A percentile compares a stretch with the other conserved stretches of the same genome.
Conservation (phyloP, 768 basidiomycete species). For the Lactarius hengduanensis region DNA sequence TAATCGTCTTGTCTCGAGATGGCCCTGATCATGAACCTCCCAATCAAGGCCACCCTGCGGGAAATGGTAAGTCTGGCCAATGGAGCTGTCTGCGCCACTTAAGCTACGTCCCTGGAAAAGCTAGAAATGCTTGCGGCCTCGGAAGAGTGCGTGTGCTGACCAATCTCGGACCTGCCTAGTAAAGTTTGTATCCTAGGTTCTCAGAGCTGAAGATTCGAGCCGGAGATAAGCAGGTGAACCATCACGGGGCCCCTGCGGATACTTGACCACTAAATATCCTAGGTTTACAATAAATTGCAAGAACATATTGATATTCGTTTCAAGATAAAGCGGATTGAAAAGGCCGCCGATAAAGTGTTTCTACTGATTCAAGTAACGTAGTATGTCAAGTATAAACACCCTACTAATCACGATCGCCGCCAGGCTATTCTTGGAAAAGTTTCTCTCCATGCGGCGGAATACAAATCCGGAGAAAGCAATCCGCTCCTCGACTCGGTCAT, state of each 20-base stretch:
- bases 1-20: slow-evolving; percentile 46
- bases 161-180: not conserved
- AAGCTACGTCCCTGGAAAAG: slow-evolving; percentile 18
- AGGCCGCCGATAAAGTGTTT: slow-evolving; percentile 74
- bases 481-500: slow-evolving; percentile 65
- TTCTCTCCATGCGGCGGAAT: slow-evolving; percentile 65
- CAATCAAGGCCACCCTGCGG: slow-evolving; percentile 52
- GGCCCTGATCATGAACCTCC: slow-evolving; percentile 59
- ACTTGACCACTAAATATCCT: slow-evolving; percentile 1
- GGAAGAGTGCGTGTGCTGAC: slow-evolving; percentile 33
- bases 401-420: slow-evolving; percentile 18
- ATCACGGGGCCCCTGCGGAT: not conserved
- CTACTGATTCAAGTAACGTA: slow-evolving; percentile 67
- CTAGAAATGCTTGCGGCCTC: slow-evolving; percentile 26
- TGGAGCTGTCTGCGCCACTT: not conserved
- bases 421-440: slow-evolving; percentile 75
- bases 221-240: slow-evolving; percentile 69
- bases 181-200: slow-evolving; percentile 45
- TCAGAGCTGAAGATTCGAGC: slow-evolving; percentile 64
- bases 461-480: slow-evolving; percentile 68
- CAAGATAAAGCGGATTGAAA: slow-evolving; percentile 65
- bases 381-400: not conserved
- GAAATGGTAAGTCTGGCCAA: slow-evolving; percentile 54
- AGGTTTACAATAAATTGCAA: slow-evolving; percentile 66
- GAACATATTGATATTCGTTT: slow-evolving; percentile 79